These are phyloP conservation scores for Eucalyptus sideroxylon DNA, from an alignment of 345 rosid species.

Conservation along the genomic window DNA sequence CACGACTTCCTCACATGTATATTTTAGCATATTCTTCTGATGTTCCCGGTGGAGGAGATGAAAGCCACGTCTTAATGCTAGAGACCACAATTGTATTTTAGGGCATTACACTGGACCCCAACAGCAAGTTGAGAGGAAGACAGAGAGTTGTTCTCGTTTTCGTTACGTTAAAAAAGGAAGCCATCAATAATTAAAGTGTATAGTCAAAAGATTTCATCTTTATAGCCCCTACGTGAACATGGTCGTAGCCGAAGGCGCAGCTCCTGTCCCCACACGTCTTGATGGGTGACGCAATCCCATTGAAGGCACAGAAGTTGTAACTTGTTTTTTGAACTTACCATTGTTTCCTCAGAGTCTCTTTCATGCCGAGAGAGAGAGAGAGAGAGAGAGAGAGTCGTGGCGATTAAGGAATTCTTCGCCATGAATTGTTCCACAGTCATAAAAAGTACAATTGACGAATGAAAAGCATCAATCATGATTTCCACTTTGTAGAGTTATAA, in stretches of 20 bases:
- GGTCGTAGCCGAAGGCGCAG: background rate
- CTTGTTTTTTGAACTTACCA: background rate
- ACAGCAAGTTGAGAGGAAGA: background rate
- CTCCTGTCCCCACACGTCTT: background rate
- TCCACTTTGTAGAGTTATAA: background rate
- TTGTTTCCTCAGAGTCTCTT: background rate
- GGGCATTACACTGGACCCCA: too few species aligned
- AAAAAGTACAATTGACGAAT: background rate
- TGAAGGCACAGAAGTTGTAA: background rate
- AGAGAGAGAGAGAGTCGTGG: background rate
- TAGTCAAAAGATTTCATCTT: background rate
- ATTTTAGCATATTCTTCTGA: rapidly evolving
- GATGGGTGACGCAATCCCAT: background rate
- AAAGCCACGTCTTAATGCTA: background rate
- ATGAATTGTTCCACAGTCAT: background rate
- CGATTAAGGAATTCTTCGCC: background rate
- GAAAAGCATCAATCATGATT: background rate
- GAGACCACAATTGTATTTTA: too few species aligned
- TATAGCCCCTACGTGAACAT: background rate
- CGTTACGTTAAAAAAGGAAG: background rate
- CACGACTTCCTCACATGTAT: rapidly evolving
- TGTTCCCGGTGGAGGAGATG: background rate
- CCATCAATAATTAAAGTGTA: background rate
- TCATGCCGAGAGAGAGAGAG: background rate
- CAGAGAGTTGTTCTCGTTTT: background rate